These are phyloP conservation scores for Epicoccum nigrum DNA, from an alignment of 2,329 filamentous ascomycete species.

Conservation along the genomic window DNA sequence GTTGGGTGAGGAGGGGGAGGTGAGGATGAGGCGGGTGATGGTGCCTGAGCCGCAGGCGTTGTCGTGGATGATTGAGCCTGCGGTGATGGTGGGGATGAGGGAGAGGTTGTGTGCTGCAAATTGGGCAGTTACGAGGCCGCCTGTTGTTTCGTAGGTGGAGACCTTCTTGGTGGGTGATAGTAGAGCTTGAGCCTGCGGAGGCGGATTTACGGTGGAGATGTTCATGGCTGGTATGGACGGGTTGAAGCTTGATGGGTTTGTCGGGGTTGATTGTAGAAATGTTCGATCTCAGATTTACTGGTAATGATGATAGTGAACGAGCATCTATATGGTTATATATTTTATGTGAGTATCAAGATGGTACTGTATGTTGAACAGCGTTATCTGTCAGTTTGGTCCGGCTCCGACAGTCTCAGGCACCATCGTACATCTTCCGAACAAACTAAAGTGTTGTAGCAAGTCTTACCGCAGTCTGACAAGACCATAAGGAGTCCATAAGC, in stretches of 20 bases:
- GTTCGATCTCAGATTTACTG: too few species aligned
- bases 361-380: too few species aligned
- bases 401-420: too few species aligned
- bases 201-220: constrained; percentile 19
- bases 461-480: too few species aligned
- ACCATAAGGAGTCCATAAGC: not conserved
- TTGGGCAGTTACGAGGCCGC: constrained; percentile 34
- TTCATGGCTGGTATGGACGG: constrained; percentile 19
- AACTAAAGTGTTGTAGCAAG: too few species aligned
- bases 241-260: too few species aligned
- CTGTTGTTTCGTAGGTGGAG: constrained; percentile 37
- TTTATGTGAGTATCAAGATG: too few species aligned
- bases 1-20: not conserved
- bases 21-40: constrained; percentile 33
- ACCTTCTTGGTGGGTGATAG: constrained; percentile 33
- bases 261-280: too few species aligned
- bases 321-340: too few species aligned
- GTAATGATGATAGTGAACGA: too few species aligned
- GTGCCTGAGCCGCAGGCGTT: constrained; percentile 44
- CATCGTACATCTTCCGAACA: too few species aligned
- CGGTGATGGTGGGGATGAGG: constrained; percentile 33
- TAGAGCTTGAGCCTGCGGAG: constrained; percentile 32
- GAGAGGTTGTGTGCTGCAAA: constrained; percentile 37
- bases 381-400: not conserved
- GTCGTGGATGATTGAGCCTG: constrained; percentile 41